phyloP scores from a whole-genome alignment of 495 filamentous ascomycete species.

The Aspergillus hancockii region DNA sequence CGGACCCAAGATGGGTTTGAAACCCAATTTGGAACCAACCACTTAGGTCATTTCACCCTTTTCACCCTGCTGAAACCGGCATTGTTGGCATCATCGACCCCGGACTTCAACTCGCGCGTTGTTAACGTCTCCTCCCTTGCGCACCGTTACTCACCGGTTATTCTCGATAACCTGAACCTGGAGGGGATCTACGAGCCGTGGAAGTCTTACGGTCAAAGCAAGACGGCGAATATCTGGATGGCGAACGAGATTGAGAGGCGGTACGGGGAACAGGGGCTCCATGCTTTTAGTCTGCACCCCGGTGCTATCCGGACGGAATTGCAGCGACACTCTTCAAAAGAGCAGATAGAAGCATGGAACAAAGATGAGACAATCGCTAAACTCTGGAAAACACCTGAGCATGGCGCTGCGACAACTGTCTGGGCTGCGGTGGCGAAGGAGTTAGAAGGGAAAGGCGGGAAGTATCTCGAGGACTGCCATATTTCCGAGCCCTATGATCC shows the following conservation, averaged over 20 bases:
- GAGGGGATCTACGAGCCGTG: constrained; percentile 39
- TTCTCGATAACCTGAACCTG: constrained; percentile 35
- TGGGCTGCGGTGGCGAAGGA: constrained; percentile 39
- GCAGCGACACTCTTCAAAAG: constrained; percentile 23
- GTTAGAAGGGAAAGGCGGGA: constrained; percentile 38
- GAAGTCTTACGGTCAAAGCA: constrained; percentile 38
- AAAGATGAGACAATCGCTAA: constrained; percentile 19
- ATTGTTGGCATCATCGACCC: constrained; percentile 39
- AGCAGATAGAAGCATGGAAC: constrained; percentile 18
- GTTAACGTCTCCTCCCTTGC: constrained; percentile 41
- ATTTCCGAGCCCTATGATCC: constrained; percentile 27
- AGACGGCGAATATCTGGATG: constrained; percentile 43
- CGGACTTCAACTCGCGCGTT: constrained; percentile 42
- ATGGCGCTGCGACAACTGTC: constrained; percentile 45
- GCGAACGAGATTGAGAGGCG: constrained; percentile 44
- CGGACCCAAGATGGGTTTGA: constrained; percentile 50
- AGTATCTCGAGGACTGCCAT: constrained; percentile 33
- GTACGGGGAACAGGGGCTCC: constrained; percentile 38
- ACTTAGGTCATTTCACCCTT: constrained; percentile 55
- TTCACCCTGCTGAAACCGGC: constrained; percentile 48
- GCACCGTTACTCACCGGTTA: constrained; percentile 30
- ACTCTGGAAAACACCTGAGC: constrained; percentile 32
- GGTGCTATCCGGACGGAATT: constrained; percentile 33
- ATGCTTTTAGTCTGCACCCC: constrained; percentile 40
- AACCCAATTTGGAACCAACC: constrained; percentile 51